Evolutionary conservation across 345 rosid genomes (phyloP), one percentile per base, ranked within the genome.

Genomic region (Xanthoceras sorbifolium): DNA sequence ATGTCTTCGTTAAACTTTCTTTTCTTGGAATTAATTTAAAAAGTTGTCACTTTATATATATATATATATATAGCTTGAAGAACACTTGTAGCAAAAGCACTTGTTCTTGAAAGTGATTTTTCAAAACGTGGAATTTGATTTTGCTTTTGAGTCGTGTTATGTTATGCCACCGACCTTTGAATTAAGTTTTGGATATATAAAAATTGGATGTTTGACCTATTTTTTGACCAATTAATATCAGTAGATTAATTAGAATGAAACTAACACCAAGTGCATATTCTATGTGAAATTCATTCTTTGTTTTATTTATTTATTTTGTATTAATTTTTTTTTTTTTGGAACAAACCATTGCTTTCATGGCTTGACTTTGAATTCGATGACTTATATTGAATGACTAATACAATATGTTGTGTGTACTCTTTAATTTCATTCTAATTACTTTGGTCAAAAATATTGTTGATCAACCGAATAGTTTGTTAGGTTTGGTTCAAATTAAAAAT

Each of bases 101-200:
- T 52, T 20, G 12, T 31, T n/a, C 12, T 32, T 71, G 54, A 57
- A 38, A 72, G 44, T 57, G 36, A 57, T 6, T 32, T 57, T n/a
- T 5, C 9, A n/a, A 36, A 31, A 32, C 9, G 5, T 25, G 1
- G 25, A 23, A 67, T 26, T 22, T 54, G 44, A n/a, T 50, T 20
- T 54, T 54, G 55, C 15, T 67, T 67, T 12, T 0, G 14, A 67
- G 3, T 17, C 8, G 76, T 73, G 67, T 40, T 28, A 17, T 28
- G 57, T 5, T 42, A 44, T 6, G 20, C 29, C 60, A 44, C 76
- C 69, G 69, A 44, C 76, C 44, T 73, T 44, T 73, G 59, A 42
- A n/a, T n/a, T n/a, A n/a, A 63, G 17, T 20, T 25, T 28, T 73
- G 14, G 17, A 55, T 42, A 32, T 32, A 4, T 9, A 55, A n/a